These are phyloP conservation scores for Gloeopeniophorella convolvens DNA, from an alignment of 768 basidiomycete genomes.

Conservation along the genomic window DNA sequence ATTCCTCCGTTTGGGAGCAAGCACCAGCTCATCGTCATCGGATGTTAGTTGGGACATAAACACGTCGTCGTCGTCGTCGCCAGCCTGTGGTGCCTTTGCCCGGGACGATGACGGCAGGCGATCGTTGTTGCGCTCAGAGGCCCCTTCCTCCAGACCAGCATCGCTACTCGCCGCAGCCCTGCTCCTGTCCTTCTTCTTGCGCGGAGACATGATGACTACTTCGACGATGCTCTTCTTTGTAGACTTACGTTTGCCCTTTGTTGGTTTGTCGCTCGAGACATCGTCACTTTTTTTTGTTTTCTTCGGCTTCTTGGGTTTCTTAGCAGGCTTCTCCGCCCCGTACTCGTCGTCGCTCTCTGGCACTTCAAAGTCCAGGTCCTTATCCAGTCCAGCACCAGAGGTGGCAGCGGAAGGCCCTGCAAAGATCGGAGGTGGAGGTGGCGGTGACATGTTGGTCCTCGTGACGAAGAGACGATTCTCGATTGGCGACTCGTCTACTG, in stretches of 20 bases:
- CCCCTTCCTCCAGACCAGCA: conserved; percentile 8
- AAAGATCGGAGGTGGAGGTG: conserved; percentile 3
- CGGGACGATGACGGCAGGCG: not conserved
- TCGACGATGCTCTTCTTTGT: conserved; percentile 18
- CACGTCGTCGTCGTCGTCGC: not conserved
- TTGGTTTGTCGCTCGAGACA: not conserved
- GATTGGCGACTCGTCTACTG: not conserved
- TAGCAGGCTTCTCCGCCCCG: conserved; percentile 15
- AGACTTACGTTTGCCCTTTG: conserved; percentile 9
- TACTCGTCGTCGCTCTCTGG: conserved; percentile 15
- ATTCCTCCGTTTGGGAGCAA: conserved; percentile 1
- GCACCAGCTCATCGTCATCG: conserved; percentile 15
- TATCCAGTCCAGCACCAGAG: not conserved
- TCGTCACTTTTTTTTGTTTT: conserved; percentile 11
- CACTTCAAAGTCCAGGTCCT: conserved; percentile 4
- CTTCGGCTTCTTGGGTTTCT: conserved; percentile 5
- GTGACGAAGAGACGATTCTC: not conserved
- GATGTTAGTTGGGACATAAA: not conserved
- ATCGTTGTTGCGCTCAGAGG: conserved; percentile 7
- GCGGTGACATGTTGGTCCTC: not conserved
- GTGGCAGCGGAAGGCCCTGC: conserved; percentile 15
- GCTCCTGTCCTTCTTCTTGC: conserved; percentile 20
- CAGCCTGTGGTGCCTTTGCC: not conserved
- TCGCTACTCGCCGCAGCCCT: conserved; percentile 8
- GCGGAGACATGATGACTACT: conserved; percentile 23